Base-by-base conservation (phyloP, 1,284 basidiomycete species). In the Cryptococcus sp. region DNA sequence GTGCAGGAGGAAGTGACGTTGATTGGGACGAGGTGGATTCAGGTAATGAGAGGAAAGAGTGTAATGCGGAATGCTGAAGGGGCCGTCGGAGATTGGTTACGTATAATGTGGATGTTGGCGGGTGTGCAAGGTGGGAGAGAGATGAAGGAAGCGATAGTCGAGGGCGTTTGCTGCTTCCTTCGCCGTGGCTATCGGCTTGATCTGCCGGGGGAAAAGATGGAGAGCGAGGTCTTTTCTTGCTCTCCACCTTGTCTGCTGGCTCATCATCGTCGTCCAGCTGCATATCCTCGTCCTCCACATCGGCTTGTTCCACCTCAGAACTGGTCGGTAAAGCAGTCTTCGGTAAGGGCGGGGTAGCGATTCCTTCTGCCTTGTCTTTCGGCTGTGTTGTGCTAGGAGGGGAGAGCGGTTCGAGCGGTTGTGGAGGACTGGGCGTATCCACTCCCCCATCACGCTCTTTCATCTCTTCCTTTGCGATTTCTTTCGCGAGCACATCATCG, bases 31-130 rank as follows among this genome's bases (percentile, higher is more conserved):
- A 55, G 48, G 40, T 50, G 51, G 43, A 52, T 50, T 37, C 59
- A 55, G 41, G 54, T 45, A 25, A 50, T 48, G 16, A 67, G 6
- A 74, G 65, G 47, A 68, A 64, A 17, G 63, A 62, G 38, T 72
- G 64, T 11, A 76, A 49, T n/a, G 65, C 60, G 3, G 68, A 49
- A 11, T 67, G 62, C 3, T 67, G 62, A 8, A 79, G 59, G 19
- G 78, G 78, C 22, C 78, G 72, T 25, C 70, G 69, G 11, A 80
- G 69, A 57, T 77, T 76, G 20, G 68, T 63, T 50, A 80, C 74
- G 69, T 77, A 78, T 1, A 80, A 49, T 2, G 69, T 64, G 5
- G 57, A 61, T 3, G 72, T 76, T 0, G 77, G 75, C 1, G 73
- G 73, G 55, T 76, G 66, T 10, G 58, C 49, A 22, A 74, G 64